phyloP scores from a whole-genome alignment of 805 yeast species.

The Metschnikowia continentalis region DNA sequence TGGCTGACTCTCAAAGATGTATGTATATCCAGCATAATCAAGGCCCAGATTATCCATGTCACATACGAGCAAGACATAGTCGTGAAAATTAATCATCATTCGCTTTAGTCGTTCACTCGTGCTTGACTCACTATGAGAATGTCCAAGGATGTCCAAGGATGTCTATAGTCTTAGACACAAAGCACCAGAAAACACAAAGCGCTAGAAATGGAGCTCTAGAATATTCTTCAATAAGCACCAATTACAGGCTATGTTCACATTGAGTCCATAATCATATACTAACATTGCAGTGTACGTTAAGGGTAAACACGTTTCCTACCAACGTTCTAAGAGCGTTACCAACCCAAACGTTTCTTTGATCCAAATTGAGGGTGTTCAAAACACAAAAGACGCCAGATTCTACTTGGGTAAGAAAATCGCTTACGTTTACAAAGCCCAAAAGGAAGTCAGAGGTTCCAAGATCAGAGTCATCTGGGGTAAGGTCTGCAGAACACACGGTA shows the following conservation, averaged over 20 bases:
- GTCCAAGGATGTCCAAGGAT: too few species aligned
- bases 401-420: slow-evolving; percentile 99
- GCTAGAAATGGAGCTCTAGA: too few species aligned
- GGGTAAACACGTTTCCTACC: slow-evolving; percentile 99
- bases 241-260: too few species aligned
- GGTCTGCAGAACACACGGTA: slow-evolving; percentile 98
- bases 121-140: too few species aligned
- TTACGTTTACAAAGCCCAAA: slow-evolving; percentile 97
- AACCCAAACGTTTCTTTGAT: slow-evolving; percentile 97
- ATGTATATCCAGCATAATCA: slow-evolving; percentile 42
- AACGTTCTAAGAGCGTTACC: slow-evolving; percentile 97
- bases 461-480: slow-evolving; percentile 99
- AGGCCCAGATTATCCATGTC: too few species aligned
- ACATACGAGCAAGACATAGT: too few species aligned
- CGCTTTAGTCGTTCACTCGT: too few species aligned
- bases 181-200: too few species aligned
- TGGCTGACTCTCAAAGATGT: slow-evolving; percentile 98
- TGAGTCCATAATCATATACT: slow-evolving; percentile 20
- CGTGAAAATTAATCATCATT: too few species aligned
- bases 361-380: slow-evolving; percentile 93
- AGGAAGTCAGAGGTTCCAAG: slow-evolving; percentile 98
- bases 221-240: not conserved
- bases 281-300: slow-evolving; percentile 87
- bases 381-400: slow-evolving; percentile 94
- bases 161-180: too few species aligned